Base-by-base conservation (phyloP, 2,329 filamentous ascomycete species). In the Aspergillus pseudoviridinutans region DNA sequence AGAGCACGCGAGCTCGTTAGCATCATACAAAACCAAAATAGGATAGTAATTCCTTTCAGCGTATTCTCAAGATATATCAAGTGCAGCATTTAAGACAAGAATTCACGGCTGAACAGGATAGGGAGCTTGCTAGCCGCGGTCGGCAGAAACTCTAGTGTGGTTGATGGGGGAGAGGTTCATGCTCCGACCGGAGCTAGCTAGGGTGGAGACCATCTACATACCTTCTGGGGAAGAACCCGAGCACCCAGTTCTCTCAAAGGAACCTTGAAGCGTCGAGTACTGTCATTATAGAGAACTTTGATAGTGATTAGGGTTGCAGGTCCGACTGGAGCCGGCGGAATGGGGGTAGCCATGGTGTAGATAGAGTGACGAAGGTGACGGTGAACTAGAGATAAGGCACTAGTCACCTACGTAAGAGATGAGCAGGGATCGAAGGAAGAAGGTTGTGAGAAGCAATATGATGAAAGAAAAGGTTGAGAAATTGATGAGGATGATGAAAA, bases 261-360 rank as follows among this genome's bases (percentile, higher is more conserved):
- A 63, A 97, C 83, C 83, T 96, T 97, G 80, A 95, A 90, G 67
- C 92, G 89, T 69, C 89, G 87, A 68, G 87, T 89, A 68, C 78
- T 80, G 58, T 90, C 90, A 70, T 92, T 86, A 70, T 89, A 86
- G 69, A 85, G 84, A 71, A 96, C 83, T 81, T 97, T 97, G 78
- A 97, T 80, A 64, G 89, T 91, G 76, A 97, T 89, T 63, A 85
- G 79, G 53, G 89, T 91, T 61, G 92, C 89, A 56, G 85, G 83
- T 53, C 78, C 80, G 57, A 84, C 80, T 44, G 80, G 75, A 56
- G 75, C 74, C 55, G 69, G 57, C 64, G 77, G 70, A 58, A 76
- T 72, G 71, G 78, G 75, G 67, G 66, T 64, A 51, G 69, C 64
- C 67, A 73, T 71, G 65, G 59, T 66, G 62, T 25, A 25, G 25